Base-by-base conservation (phyloP, 805 yeast species). In the Spathaspora boniae region DNA sequence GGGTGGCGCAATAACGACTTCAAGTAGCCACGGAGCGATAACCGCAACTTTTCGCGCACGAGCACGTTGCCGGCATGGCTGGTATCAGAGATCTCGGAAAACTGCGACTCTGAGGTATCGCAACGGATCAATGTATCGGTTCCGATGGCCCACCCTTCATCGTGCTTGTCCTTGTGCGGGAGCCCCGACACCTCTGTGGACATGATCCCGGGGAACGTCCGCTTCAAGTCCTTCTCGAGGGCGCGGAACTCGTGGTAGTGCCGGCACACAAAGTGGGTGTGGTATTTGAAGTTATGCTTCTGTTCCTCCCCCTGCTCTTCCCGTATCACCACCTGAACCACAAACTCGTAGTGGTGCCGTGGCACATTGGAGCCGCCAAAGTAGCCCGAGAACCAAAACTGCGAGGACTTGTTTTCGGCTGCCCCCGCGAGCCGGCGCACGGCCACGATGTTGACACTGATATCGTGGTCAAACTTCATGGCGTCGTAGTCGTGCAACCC, bases 1-100 rank as follows among this genome's bases (percentile, higher is more conserved):
- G 76, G 68, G 29, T 76, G 72, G 22, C 70, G 62, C 7, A 74
- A 50, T 12, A 89, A 56, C 2, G 69, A 55, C 19, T 71, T 64
- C 31, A 91, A 50, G 49, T 85, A 91, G 0, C 87, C 85, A 31
- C 97, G 68, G 29, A 91, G 65, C 0, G 94, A 76, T 7, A 87
- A 68, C 28, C 98, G 66, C 46, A 86, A 72, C 44, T 78, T 80
- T 54, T 91, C 98, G 19, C 94, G 71, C 2, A 79, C 74, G 20
- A 85, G 23, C 9, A n/a, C 30, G 29, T 4, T 34, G 29, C 8
- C 12, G n/a, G 4, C 29, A 9, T 11, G 8, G 32, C 9, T 25
- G 33, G 16, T 3, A 3, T 19, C 33, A 29, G 33, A 3, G 5
- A 8, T 7, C n/a, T n/a, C n/a, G n/a, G n/a, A n/a, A n/a, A n/a